Percentiles rank a stretch among this genome's conserved stretches.
Conservation (phyloP, 2,329 filamentous ascomycete species). For the Claviceps purpurea region DNA sequence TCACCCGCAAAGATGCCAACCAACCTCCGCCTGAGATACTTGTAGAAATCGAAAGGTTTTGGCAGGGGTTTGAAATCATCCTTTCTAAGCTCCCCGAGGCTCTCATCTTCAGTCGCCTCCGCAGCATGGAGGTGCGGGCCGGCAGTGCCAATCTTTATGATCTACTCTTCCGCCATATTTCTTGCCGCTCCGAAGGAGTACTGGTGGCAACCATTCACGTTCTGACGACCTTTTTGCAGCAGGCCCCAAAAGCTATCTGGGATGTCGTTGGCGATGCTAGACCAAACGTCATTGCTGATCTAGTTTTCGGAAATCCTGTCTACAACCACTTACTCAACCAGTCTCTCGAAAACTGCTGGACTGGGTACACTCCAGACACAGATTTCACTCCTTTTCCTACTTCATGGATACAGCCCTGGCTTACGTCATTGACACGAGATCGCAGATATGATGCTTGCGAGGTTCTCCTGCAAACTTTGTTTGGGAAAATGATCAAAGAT, state of each 20-base stretch:
- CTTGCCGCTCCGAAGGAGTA: conserved; percentile 38
- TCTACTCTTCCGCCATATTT: conserved; percentile 43
- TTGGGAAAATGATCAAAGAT: conserved; percentile 48
- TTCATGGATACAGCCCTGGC: conserved; percentile 66
- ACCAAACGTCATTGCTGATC: conserved; percentile 68
- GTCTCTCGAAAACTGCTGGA: conserved; percentile 36
- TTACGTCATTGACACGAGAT: conserved; percentile 61
- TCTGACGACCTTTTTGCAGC: conserved; percentile 57
- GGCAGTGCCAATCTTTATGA: conserved; percentile 50
- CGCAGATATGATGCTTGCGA: conserved; percentile 71
- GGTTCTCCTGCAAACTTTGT: conserved; percentile 61
- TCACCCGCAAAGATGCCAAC: conserved; percentile 33
- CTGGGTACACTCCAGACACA: conserved; percentile 25
- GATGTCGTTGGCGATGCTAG: conserved; percentile 72
- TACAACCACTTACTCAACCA: conserved; percentile 49
- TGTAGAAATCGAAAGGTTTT: conserved; percentile 54
- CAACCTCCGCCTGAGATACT: conserved; percentile 21
- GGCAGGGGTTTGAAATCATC: conserved; percentile 64
- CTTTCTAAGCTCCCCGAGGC: conserved; percentile 59
- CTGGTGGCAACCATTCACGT: conserved; percentile 58
- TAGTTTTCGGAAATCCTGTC: conserved; percentile 61
- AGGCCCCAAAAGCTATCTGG: conserved; percentile 74
- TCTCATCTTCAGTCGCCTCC: conserved; percentile 64
- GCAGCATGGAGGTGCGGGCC: conserved; percentile 59
- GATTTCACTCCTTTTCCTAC: conserved; percentile 51